Evolutionary conservation across 2,329 filamentous ascomycete species (phyloP).

Genomic region (Aspergillus tamarii): DNA sequence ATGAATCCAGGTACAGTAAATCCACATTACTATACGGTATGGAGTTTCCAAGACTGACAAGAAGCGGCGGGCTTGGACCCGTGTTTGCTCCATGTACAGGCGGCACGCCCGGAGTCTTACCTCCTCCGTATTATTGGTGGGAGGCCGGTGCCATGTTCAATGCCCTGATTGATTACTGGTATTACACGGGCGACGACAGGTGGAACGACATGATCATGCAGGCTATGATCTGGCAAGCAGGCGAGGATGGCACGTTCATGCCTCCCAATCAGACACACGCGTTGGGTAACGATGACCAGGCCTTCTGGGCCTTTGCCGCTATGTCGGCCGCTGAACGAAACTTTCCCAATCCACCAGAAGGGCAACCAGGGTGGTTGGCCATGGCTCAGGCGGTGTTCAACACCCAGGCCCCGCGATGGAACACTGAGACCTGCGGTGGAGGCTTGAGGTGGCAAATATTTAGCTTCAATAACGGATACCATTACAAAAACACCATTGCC

Average conservation of each 20-base stretch:
- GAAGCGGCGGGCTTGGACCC: neutral
- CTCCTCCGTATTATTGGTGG: slow-evolving; percentile 53
- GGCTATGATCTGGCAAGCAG: slow-evolving; percentile 43
- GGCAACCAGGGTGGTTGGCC: slow-evolving; percentile 74
- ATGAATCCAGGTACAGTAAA: slow-evolving; percentile 35
- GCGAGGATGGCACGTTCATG: slow-evolving; percentile 43
- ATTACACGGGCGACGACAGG: slow-evolving; percentile 44
- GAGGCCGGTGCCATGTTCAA: slow-evolving; percentile 49
- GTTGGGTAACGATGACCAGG: slow-evolving; percentile 61
- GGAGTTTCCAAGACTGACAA: neutral
- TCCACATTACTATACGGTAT: neutral
- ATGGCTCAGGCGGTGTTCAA: slow-evolving; percentile 81
- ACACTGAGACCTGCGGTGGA: slow-evolving; percentile 66
- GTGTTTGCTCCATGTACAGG: slow-evolving; percentile 27
- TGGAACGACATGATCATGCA: slow-evolving; percentile 44
- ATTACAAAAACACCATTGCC: slow-evolving; percentile 40
- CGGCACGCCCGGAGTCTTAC: slow-evolving; percentile 55
- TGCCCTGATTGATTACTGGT: slow-evolving; percentile 47
- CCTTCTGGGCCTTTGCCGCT: slow-evolving; percentile 60
- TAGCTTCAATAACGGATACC: slow-evolving; percentile 38
- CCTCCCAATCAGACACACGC: slow-evolving; percentile 46
- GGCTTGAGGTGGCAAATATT: slow-evolving; percentile 58
- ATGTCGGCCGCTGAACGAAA: slow-evolving; percentile 58
- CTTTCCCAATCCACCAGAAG: slow-evolving; percentile 48
- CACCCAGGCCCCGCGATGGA: slow-evolving; percentile 73